Percentiles rank a stretch among this genome's conserved stretches.
These are phyloP conservation scores for Candida pseudocylindracea DNA, from an alignment of 1,139 yeast species.

Conservation along the genomic window DNA sequence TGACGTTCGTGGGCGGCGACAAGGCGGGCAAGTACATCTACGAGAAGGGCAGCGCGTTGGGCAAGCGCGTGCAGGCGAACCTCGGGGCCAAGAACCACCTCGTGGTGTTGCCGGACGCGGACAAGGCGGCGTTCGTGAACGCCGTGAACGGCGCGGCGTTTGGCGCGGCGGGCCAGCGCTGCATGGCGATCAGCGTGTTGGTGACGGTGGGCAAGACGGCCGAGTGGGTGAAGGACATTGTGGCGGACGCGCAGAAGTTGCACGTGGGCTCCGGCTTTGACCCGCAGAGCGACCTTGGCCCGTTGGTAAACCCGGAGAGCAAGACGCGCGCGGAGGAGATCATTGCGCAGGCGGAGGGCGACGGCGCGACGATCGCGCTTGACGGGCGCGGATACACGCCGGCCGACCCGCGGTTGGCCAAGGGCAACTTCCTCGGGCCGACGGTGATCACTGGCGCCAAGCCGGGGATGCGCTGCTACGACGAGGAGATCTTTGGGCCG, in stretches of 20 bases:
- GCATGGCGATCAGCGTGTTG: constrained; percentile 62
- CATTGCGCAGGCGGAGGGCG: constrained; percentile 30
- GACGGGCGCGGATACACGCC: constrained; percentile 40
- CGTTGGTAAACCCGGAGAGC: constrained; percentile 42
- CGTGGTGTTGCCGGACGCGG: constrained; percentile 53
- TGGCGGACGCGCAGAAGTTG: constrained; percentile 32
- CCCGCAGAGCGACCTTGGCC: constrained; percentile 41
- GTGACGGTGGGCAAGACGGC: constrained; percentile 56
- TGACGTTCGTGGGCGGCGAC: constrained; percentile 63
- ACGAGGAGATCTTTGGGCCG: constrained; percentile 62
- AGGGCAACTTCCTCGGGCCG: constrained; percentile 61
- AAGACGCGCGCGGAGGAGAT: constrained; percentile 30
- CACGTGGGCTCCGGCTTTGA: constrained; percentile 51
- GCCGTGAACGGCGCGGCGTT: constrained; percentile 61
- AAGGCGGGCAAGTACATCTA: constrained; percentile 58
- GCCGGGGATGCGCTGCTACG: constrained; percentile 53
- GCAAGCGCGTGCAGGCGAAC: constrained; percentile 62
- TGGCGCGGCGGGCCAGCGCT: constrained; percentile 75
- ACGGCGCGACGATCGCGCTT: constrained; percentile 34
- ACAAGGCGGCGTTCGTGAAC: constrained; percentile 40
- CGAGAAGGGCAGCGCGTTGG: constrained; percentile 42
- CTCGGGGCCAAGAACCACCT: constrained; percentile 66
- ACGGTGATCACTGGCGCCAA: constrained; percentile 41
- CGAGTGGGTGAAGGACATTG: constrained; percentile 41
- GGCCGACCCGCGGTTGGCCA: constrained; percentile 20